Evolutionary conservation across 768 basidiomycete genomes (phyloP), one percentile per base, ranked within the genome.

Genomic region (Suillus luteus): DNA sequence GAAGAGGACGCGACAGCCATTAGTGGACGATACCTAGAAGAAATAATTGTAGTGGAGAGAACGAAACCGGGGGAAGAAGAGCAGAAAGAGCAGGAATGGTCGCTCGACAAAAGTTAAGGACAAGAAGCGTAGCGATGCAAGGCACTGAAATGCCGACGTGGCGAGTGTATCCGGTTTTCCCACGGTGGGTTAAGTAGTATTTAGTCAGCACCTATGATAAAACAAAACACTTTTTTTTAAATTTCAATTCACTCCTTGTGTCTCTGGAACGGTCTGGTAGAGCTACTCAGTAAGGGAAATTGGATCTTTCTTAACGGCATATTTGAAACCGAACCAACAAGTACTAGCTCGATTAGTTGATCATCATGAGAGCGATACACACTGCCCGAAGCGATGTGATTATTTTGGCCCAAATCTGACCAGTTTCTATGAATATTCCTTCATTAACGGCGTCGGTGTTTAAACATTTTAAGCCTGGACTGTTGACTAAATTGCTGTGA

Each of bases 1-100:
- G 91, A 89, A 44, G 87, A 82, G 17, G 88, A 86, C 7, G 84
- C 73, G 67, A 85, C 76, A 64, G 89, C 81, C 87, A 90, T 88
- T 64, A 58, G 74, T 69, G 64, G 73, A 62, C 41, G 60, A 64
- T 51, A n/a, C 46, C 62, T 57, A 31, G 62, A 62, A 46, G 59
- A 3, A 58, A 58, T 58, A 11, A 62, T 33, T 40, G 55, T 17
- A 61, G 10, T 46, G n/a, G 9, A 31, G 44, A 51, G 35, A 61
- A 43, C 19, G 59, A 55, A 52, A 63, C 33, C 55, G 31, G 35
- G 55, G 60, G 64, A 65, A 60, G 54, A 55, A 11, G 15, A 44
- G 27, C 9, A 68, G 52, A 51, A 55, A 11, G 14, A 44, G 27
- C 9, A 68, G 49, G 27, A 49, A 59, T 15, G 15, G 55, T 48